phyloP scores from a whole-genome alignment of 805 yeast genomes.

The Pichia membranifaciens region DNA sequence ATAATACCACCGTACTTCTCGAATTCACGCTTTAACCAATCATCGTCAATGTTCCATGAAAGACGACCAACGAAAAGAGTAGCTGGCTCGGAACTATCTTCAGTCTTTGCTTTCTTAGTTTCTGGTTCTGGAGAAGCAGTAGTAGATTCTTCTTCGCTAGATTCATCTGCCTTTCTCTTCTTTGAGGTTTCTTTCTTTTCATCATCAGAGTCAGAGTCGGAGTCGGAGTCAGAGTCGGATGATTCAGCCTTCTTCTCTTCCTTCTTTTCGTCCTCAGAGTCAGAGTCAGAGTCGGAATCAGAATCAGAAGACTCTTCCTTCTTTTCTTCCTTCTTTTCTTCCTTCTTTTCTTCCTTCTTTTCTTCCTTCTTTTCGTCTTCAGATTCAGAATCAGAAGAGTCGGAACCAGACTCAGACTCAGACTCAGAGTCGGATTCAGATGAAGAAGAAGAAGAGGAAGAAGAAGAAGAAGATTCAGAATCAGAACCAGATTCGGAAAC shows the following conservation, averaged over 20 bases:
- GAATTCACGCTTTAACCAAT: conserved; percentile 85
- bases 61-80: conserved; percentile 95
- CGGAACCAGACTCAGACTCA: conserved; percentile 22
- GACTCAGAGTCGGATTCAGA: conserved; percentile 26
- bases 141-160: conserved; percentile 25
- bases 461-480: conserved; percentile 16
- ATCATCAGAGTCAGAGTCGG: conserved; percentile 26
- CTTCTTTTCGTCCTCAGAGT: conserved; percentile 11
- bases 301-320: conserved; percentile 20
- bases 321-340: conserved; percentile 10
- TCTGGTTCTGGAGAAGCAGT: conserved; percentile 32
- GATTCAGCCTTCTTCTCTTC: conserved; percentile 19
- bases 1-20: conserved; percentile 75
- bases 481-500: conserved; percentile 22
- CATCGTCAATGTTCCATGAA: conserved; percentile 96
- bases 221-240: conserved; percentile 24
- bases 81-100: conserved; percentile 56
- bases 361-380: conserved; percentile 15
- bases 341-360: conserved; percentile 15
- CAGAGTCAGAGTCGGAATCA: conserved; percentile 23
- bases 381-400: conserved; percentile 19
- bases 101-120: conserved; percentile 44
- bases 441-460: conserved; percentile 1
- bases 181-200: conserved; percentile 22
- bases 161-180: conserved; percentile 37